Evolutionary conservation across 805 yeast genomes (phyloP), one percentile per base, ranked within the genome.

Genomic region (Candida verbasci): DNA sequence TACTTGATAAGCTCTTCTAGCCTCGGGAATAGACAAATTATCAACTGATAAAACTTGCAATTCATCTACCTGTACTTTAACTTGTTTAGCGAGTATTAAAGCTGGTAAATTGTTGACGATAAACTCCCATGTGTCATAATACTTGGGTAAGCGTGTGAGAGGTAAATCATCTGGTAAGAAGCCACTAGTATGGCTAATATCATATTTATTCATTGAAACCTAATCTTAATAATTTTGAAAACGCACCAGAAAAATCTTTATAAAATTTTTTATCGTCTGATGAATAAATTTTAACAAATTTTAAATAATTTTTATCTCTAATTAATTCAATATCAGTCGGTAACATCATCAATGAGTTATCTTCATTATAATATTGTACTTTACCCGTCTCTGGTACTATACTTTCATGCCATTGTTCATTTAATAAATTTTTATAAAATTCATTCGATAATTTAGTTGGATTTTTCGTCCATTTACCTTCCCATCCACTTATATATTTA

Each of bases 401-500:
- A 58, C 64, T 53, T 10, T 80, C 78, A 68, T 36, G 45, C 54
- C 85, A 62, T 25, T 70, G 39, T 72, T 68, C 58, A 65, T 75
- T 62, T 9, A 51, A 11, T 6, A 56, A 38, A 3, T 42, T 46
- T 29, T 47, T 53, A 42, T 62, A 86, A 57, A 84, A 86, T 28
- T 85, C 86, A 63, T 86, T 87, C 35, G 80, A 70, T 56, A 87
- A 82, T 45, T 68, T 59, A 21, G 82, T 84, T 38, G 93, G 86
- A 26, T 83, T 76, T 38, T 82, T 82, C 25, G 91, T 89, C 95
- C 95, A 86, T 43, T 91, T 88, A 10, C 95, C 95, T 46, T 84
- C 93, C 65, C 70, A 87, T 2, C 94, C 94, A 16, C 87, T 76
- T 42, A 79, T 75, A 45, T 70, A 56, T 39, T 76, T 67, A 56